Base-by-base conservation (phyloP, 2,329 filamentous ascomycete genomes). In the Huntiella omanensis region DNA sequence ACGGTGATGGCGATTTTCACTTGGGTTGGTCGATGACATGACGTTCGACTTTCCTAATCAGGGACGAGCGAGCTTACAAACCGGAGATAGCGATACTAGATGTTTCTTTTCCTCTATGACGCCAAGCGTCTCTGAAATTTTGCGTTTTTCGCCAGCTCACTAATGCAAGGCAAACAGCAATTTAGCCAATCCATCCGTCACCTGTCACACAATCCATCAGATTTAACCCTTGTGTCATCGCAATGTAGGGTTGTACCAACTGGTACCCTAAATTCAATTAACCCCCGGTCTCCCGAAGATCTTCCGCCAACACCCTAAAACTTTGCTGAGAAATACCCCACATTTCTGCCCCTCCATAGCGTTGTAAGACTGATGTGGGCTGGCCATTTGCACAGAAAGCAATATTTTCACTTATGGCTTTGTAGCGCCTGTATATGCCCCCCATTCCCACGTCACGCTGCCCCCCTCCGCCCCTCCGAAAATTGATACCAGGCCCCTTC, bases 311-410 rank as follows among this genome's bases (percentile, higher is more conserved):
- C 38, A 46, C 48, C 47, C 48, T 43, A 49, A 49, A 49, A 49
- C 43, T 47, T 46, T 49, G 48, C 40, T 40, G 34, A 40, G 33
- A 12, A 17, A 6, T 40, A 36, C 48, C 48, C 48, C 48, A 49
- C 48, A 49, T 43, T 17, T 39, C 28, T 49, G 43, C 47, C 48
- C 48, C 48, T 49, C 48, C 48, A 49, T 46, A 28, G 22, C 22
- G 22, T 28, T 28, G 22, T 28, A 28, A 28, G 22, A 28, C 22
- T 40, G 37, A 40, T 42, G 40, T 45, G 36, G 43, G 43, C 15
- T 28, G 38, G 45, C 36, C 17, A 19, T 33, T 37, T 39, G 43
- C 47, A 49, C 48, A 49, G 40, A 49, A 49, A 33, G 46, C 40
- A 49, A 49, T 49, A 46, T 49, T 49, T 46, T 46, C 44, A 46